These are phyloP conservation scores for Cyberlindnera petersonii DNA, from an alignment of 805 yeast species.

Conservation along the genomic window DNA sequence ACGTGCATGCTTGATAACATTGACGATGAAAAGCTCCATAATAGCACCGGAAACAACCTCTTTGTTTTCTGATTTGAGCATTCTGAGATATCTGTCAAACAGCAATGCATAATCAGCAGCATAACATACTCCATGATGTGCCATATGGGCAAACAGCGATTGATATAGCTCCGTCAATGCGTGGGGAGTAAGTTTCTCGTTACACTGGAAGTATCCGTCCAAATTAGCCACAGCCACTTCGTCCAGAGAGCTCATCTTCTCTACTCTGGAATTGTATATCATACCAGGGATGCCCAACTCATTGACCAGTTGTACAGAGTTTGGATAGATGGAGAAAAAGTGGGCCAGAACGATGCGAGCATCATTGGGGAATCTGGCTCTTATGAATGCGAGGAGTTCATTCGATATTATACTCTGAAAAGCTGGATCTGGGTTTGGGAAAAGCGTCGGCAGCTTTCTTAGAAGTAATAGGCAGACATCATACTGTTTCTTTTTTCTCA, in stretches of 20 bases:
- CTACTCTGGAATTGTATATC: conserved; percentile 7
- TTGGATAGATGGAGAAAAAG: conserved; percentile 20
- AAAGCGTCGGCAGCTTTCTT: conserved; percentile 15
- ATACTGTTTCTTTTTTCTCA: conserved; percentile 20
- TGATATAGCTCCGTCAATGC: conserved; percentile 20
- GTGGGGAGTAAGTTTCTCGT: conserved; percentile 11
- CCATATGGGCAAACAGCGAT: conserved; percentile 12
- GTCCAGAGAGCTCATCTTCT: neutral
- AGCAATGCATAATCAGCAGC: neutral
- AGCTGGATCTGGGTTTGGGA: conserved; percentile 9
- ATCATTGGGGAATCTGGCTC: conserved; percentile 19
- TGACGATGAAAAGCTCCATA: conserved; percentile 16
- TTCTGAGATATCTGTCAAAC: conserved; percentile 5
- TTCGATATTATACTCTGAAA: conserved; percentile 9
- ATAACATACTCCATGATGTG: conserved; percentile 3
- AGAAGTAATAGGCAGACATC: conserved; percentile 18
- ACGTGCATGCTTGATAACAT: conserved; percentile 4
- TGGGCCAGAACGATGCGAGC: conserved; percentile 23
- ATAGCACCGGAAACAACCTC: conserved; percentile 17
- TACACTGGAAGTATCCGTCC: conserved; percentile 10
- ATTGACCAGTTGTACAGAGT: conserved; percentile 11
- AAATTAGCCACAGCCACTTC: conserved; percentile 9
- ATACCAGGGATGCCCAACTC: conserved; percentile 19
- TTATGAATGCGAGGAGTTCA: conserved; percentile 19
- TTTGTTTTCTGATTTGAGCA: neutral